phyloP scores from a whole-genome alignment of 768 basidiomycete species.

The Peribolospora kevripleyi region DNA sequence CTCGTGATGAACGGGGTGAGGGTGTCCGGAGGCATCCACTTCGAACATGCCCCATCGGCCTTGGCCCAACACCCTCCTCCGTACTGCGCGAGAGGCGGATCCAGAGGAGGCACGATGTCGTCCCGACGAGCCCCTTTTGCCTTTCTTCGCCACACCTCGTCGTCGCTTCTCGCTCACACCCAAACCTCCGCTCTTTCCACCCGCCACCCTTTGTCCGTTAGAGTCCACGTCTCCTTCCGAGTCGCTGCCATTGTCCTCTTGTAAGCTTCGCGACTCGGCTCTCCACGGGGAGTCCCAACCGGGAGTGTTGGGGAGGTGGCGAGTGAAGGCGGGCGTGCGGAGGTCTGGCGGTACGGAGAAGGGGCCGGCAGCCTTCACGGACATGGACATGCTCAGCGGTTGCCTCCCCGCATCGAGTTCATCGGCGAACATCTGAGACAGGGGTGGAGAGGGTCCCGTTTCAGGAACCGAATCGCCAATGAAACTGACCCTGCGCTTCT shows the following conservation, averaged over 20 bases:
- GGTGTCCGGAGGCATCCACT: no score
- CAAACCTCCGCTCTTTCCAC: not conserved
- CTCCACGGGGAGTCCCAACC: constrained; percentile 13
- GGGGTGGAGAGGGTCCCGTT: not conserved
- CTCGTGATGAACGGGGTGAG: not conserved
- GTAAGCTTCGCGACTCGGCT: constrained; percentile 3
- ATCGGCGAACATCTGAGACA: constrained; percentile 3
- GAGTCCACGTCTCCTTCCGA: no score
- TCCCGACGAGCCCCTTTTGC: constrained; percentile 6
- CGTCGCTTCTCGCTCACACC: not conserved
- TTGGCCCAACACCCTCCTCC: no score
- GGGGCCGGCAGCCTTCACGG: constrained; percentile 3
- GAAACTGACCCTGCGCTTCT: constrained; percentile 1
- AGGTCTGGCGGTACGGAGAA: constrained; percentile 9
- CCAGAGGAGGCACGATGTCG: not conserved
- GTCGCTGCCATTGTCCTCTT: no score
- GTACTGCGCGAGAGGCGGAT: not conserved
- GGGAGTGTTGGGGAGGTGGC: constrained; percentile 3
- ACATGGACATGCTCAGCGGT: constrained; percentile 1
- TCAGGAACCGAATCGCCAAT: not conserved
- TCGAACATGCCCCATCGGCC: no score
- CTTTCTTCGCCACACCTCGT: not conserved
- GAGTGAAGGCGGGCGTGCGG: not conserved
- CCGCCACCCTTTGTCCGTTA: not conserved
- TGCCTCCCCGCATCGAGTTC: not conserved